Percentiles rank a stretch among this genome's conserved stretches.
Evolutionary conservation across 371 early-diverging fungal species (phyloP).

Genomic region (Synchytrium microbalum): DNA sequence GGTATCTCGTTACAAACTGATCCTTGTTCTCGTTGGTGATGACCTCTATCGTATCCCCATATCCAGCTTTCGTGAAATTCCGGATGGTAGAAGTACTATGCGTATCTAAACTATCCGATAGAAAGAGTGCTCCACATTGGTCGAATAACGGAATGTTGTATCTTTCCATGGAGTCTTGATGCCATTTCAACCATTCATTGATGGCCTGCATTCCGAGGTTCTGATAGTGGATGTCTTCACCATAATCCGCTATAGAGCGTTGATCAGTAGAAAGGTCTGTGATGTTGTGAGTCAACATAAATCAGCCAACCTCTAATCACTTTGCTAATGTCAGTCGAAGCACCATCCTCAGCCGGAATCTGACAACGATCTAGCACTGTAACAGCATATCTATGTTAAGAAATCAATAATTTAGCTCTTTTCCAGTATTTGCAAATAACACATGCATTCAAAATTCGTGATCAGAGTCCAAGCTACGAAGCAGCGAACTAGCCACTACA

Average conservation of each 20-base stretch:
- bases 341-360: conserved; percentile 40
- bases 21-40: background rate
- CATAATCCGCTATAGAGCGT: conserved; percentile 34
- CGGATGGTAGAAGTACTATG: conserved; percentile 28
- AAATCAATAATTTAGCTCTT: background rate
- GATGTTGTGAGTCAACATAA: too few relatives aligned
- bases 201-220: conserved; percentile 35
- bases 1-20: background rate
- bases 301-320: conserved; percentile 23
- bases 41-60: conserved; percentile 20
- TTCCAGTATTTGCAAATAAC: too few relatives aligned
- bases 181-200: conserved; percentile 45
- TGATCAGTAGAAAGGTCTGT: too few relatives aligned
- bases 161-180: conserved; percentile 30
- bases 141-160: conserved; percentile 28
- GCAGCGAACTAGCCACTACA: background rate
- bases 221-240: conserved; percentile 27
- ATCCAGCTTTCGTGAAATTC: conserved; percentile 32
- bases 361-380: conserved; percentile 35
- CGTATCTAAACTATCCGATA: conserved; percentile 24
- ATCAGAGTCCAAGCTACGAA: too few relatives aligned
- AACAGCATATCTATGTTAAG: conserved; percentile 19
- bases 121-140: conserved; percentile 36
- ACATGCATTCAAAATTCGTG: too few relatives aligned
- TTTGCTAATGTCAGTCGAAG: conserved; percentile 42